Evolutionary conservation across 352 stramenopile genomes (phyloP), one percentile per base, ranked within the genome.

Genomic region (Phytopythium aichiense): DNA sequence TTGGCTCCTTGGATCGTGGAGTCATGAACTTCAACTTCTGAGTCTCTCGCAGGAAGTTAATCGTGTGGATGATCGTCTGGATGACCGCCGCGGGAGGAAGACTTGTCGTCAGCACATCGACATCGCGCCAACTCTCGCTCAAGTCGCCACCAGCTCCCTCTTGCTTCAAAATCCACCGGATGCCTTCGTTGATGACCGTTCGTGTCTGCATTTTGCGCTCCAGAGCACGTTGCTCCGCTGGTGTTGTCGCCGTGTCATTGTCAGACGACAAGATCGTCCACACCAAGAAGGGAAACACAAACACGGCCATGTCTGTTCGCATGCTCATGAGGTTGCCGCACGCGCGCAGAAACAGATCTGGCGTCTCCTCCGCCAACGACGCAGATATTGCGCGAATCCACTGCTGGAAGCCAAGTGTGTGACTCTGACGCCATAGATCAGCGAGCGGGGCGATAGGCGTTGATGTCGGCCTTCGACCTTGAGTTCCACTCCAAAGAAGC

Each of bases 21-120:
- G 86, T 77, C 13, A 94, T 79, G 66, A 94, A 94, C 31, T 68
- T 60, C 31, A 61, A 65, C 65, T 94, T 95, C 49, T 92, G 76
- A 0, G 76, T 81, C 59, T 94, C 84, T n/a, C 83, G 78, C 0
- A 92, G 61, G 38, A 94, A 96, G 46, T 87, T 94, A 23, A 95
- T 78, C 18, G 61, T 82, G 58, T 96, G 87, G 56, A 96, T 63
- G 5, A 95, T 35, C 18, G 92, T 64, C 59, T 96, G 87, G 33
- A 88, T 65, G 7, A 79, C 71, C 54, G 85, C 63, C 20, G 73
- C 62, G 31, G 73, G 71, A 22, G 74, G 72, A n/a, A 16, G 11
- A 20, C 9, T 54, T 11, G 48, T 23, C 28, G 7, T 2, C 48
- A 38, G 28, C 8, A 23, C 28, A 38, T 23, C 15, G 11, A 7